A percentile compares a stretch with the other conserved stretches of the same genome.
Conservation (phyloP, 1,284 basidiomycete genomes). For the Cryptococcus sp. region DNA sequence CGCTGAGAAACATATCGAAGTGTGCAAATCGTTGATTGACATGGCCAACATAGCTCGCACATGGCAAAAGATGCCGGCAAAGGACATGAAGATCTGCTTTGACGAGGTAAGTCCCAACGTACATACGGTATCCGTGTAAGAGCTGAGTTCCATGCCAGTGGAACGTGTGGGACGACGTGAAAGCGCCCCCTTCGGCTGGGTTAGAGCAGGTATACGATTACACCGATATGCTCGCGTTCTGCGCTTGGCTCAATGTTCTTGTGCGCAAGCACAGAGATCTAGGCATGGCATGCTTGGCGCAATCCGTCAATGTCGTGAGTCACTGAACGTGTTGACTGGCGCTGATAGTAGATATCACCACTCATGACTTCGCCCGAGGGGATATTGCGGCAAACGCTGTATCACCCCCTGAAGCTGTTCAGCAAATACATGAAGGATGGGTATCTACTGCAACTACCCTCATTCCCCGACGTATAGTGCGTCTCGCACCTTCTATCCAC, state of each 20-base stretch:
- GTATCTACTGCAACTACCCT: slow-evolving; percentile 31
- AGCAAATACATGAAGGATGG: slow-evolving; percentile 45
- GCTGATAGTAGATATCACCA: slow-evolving; percentile 38
- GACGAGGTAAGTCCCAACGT: slow-evolving; percentile 49
- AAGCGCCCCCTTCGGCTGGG: slow-evolving; percentile 57
- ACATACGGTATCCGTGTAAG: slow-evolving; percentile 56
- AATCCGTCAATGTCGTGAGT: slow-evolving; percentile 56
- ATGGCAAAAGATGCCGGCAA: slow-evolving; percentile 25
- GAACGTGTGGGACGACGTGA: slow-evolving; percentile 48
- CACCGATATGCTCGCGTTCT: slow-evolving; percentile 64
- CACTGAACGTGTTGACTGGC: background rate
- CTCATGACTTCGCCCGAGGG: slow-evolving; percentile 41
- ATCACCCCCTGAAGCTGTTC: slow-evolving; percentile 44
- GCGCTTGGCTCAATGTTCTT: slow-evolving; percentile 66
- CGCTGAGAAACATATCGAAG: slow-evolving; percentile 54
- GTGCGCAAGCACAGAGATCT: slow-evolving; percentile 64
- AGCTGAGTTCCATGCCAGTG: slow-evolving; percentile 15
- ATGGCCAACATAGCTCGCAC: slow-evolving; percentile 47
- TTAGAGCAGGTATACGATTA: slow-evolving; percentile 65
- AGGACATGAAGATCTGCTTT: slow-evolving; percentile 56
- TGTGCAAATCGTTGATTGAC: slow-evolving; percentile 54
- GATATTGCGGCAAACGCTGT: slow-evolving; percentile 41
- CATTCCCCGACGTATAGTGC: slow-evolving; percentile 41
- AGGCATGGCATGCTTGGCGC: slow-evolving; percentile 66
- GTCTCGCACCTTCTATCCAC: slow-evolving; percentile 3